A percentile compares a stretch with the other conserved stretches of the same genome.
Conservation (phyloP, 108 stramenopile genomes). For the Pseudonitzschia delicatissima region DNA sequence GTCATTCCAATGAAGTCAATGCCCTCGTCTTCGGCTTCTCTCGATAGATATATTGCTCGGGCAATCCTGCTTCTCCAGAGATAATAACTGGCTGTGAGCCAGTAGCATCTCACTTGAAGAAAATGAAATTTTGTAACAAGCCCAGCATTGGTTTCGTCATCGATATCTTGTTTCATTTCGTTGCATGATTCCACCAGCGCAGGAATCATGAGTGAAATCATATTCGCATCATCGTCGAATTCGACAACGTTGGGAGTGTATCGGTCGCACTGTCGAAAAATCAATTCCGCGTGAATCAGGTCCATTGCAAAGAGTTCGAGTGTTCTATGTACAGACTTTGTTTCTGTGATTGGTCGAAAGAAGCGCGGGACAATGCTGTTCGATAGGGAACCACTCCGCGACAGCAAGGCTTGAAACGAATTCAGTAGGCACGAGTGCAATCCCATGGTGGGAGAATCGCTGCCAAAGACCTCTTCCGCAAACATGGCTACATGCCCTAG, state of each 20-base stretch:
- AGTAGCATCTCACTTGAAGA: constrained; percentile 54
- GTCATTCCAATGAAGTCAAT: constrained; percentile 50
- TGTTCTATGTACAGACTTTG: not conserved
- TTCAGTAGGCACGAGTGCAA: constrained; percentile 51
- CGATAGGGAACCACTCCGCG: constrained; percentile 21
- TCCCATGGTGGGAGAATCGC: constrained; percentile 40
- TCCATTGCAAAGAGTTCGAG: constrained; percentile 65
- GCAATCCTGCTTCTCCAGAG: constrained; percentile 62
- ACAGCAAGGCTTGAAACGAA: constrained; percentile 29
- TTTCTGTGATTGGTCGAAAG: constrained; percentile 20
- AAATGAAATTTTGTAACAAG: constrained; percentile 6
- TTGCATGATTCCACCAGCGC: constrained; percentile 36
- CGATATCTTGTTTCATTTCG: constrained; percentile 21
- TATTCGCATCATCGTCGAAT: constrained; percentile 51
- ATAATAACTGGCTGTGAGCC: constrained; percentile 65
- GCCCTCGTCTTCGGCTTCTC: constrained; percentile 53
- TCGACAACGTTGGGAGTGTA: constrained; percentile 29
- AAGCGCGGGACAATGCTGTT: constrained; percentile 13
- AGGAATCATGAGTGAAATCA: constrained; percentile 51
- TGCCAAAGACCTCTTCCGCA: constrained; percentile 50
- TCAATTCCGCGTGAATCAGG: constrained; percentile 65
- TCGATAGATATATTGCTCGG: constrained; percentile 38
- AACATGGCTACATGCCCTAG: constrained; percentile 59
- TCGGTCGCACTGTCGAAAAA: constrained; percentile 58
- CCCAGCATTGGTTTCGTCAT: not conserved